Evolutionary conservation across 2,329 filamentous ascomycete genomes (phyloP).

Genomic region (Amesomyces nigricolor): DNA sequence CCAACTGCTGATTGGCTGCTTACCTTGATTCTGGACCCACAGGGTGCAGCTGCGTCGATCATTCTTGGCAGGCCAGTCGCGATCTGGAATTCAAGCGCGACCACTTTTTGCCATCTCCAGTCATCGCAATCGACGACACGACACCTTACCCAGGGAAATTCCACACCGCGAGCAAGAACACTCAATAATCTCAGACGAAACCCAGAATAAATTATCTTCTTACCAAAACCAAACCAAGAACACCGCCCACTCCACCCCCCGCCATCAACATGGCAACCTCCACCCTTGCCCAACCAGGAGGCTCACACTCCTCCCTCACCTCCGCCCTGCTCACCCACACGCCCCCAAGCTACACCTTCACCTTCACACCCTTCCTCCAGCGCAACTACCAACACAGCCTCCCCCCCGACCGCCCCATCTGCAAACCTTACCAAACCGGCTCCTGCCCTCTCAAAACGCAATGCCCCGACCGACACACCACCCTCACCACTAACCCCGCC

Average conservation of each 20-base stretch:
- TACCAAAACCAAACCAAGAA: background rate
- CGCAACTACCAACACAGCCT: constrained; percentile 80
- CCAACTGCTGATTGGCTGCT: constrained; percentile 23
- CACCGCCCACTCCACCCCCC: background rate
- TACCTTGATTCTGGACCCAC: constrained; percentile 12
- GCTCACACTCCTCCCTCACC: constrained; percentile 27
- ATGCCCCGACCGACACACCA: constrained; percentile 77
- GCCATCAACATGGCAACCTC: constrained; percentile 25
- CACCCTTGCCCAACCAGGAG: background rate
- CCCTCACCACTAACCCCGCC: constrained; percentile 28
- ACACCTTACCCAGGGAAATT: background rate
- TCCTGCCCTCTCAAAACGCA: constrained; percentile 79
- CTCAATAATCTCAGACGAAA: too few species aligned
- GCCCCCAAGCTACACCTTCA: constrained; percentile 61
- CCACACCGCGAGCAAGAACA: background rate
- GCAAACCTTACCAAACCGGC: constrained; percentile 78
- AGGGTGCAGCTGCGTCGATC: constrained; percentile 18
- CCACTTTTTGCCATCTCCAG: background rate
- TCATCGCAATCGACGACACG: background rate
- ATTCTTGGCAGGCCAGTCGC: constrained; percentile 12
- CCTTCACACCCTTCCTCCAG: constrained; percentile 80
- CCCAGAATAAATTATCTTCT: too few species aligned
- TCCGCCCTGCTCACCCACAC: constrained; percentile 52
- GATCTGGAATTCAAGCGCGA: constrained; percentile 6
- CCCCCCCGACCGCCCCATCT: constrained; percentile 70